Evolutionary conservation across 73 alveolate genomes (phyloP), one percentile per base, ranked within the genome.

Genomic region (Symbiodinium natans): DNA sequence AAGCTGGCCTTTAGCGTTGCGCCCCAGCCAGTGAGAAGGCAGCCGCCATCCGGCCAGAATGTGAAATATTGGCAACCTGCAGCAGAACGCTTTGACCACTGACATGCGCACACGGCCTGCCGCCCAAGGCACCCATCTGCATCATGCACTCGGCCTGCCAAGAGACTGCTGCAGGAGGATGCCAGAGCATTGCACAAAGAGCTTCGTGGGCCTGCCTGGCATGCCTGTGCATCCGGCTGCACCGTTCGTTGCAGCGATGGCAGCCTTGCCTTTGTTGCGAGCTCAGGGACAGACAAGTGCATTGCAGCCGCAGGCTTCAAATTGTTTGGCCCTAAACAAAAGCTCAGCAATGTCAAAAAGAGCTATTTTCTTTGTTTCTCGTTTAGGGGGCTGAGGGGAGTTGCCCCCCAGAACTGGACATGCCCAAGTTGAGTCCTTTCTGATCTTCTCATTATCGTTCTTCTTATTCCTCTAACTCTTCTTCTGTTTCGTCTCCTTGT

Each of bases 11-110:
- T 88, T 86, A 88, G n/a, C 4, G 42, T 38, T 48, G 95, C 68
- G 36, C 86, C 73, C 33, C 86, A 83, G 43, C 86, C 95, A 11
- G 85, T 59, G 59, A 88, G 39, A 29, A 88, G 95, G 86, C 95
- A 88, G 38, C 95, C 95, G 34, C 95, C 95, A 41, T 88, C 95
- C 17, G 95, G 95, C 95, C 95, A 88, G 39, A 56, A 88, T 48
- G 95, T 88, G 71, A 88, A 88, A 27, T 88, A 83, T 10, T 48
- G 41, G 85, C 95, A 88, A 34, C 94, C 94, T 86, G 42, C n/a
- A 25, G 40, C 17, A 21, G n/a, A n/a, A n/a, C n/a, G n/a, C n/a
- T n/a, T n/a, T n/a, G n/a, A n/a, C n/a, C n/a, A n/a, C n/a, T n/a
- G n/a, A n/a, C n/a, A n/a, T n/a, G n/a, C n/a, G n/a, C n/a, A n/a